Percentiles rank a stretch among this genome's conserved stretches.
These are phyloP conservation scores for Phytomonas francai DNA, from an alignment of 208 protist genomes.

Conservation along the genomic window DNA sequence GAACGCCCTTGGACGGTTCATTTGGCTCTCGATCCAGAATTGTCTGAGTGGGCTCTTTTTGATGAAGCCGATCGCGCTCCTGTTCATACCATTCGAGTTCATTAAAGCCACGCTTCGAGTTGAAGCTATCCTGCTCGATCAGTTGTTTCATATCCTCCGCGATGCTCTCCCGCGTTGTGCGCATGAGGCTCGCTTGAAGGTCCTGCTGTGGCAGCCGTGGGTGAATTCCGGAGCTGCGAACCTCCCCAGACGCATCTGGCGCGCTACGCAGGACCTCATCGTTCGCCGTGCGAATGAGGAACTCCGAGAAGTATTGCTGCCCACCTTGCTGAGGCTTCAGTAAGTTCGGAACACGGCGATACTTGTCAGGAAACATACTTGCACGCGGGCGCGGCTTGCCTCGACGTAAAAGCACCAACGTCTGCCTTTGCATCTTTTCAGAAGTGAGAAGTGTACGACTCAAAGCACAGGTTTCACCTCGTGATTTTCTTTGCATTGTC, in stretches of 20 bases:
- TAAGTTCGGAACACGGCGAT: slow-evolving; percentile 63
- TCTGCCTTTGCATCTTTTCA: slow-evolving; percentile 17
- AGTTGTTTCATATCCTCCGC: slow-evolving; percentile 51
- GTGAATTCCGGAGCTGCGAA: slow-evolving; percentile 7
- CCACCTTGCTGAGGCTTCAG: slow-evolving; percentile 83
- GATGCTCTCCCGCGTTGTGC: slow-evolving; percentile 32
- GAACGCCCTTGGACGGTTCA: background rate
- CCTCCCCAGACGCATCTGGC: background rate
- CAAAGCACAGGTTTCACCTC: background rate
- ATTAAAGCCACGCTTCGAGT: slow-evolving; percentile 69
- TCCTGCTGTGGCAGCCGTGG: slow-evolving; percentile 64
- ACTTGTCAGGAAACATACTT: slow-evolving; percentile 81
- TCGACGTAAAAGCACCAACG: slow-evolving; percentile 41
- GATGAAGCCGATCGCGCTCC: slow-evolving; percentile 22
- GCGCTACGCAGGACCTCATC: slow-evolving; percentile 14
- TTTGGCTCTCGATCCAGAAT: background rate
- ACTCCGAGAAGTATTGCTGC: slow-evolving; percentile 78
- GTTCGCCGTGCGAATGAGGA: slow-evolving; percentile 70
- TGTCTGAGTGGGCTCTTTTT: background rate
- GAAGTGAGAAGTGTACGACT: background rate
- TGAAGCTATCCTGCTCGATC: slow-evolving; percentile 43
- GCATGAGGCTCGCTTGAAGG: slow-evolving; percentile 25
- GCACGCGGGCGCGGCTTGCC: slow-evolving; percentile 79
- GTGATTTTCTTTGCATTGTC: background rate
- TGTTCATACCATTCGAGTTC: slow-evolving; percentile 72